Evolutionary conservation across 2,329 filamentous ascomycete species (phyloP).

Genomic region (Triangularia verruculosa): DNA sequence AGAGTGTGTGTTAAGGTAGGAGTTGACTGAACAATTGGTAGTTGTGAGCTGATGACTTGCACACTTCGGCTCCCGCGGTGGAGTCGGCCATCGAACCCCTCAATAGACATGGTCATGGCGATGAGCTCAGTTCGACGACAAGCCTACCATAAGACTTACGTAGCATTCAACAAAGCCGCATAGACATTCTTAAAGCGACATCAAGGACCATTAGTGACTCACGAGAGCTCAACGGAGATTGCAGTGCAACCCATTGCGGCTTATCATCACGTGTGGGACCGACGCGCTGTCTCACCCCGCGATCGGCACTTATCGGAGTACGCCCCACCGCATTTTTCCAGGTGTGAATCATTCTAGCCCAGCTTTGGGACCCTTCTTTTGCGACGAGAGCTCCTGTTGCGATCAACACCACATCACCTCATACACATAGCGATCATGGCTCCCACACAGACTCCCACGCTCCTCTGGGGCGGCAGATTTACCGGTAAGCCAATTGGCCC

Average conservation of each 20-base stretch:
- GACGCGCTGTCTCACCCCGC: not conserved
- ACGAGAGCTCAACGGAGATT: not conserved
- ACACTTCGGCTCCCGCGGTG: no score
- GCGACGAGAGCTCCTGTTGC: not conserved
- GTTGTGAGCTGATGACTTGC: no score
- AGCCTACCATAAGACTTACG: not conserved
- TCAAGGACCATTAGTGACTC: not conserved
- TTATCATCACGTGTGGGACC: slow-evolving; percentile 11
- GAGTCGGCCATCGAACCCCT: not conserved
- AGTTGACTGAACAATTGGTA: no score
- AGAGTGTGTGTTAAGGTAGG: no score
- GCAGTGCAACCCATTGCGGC: not conserved
- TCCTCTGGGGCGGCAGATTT: slow-evolving; percentile 48
- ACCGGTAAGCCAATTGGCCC: slow-evolving; percentile 38
- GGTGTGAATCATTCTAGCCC: slow-evolving; percentile 8
- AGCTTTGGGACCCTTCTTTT: not conserved
- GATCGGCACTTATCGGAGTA: not conserved
- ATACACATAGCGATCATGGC: slow-evolving; percentile 14
- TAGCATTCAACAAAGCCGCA: not conserved
- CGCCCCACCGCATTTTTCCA: not conserved
- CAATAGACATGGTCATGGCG: not conserved
- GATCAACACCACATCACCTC: not conserved
- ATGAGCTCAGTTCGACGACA: not conserved
- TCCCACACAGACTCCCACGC: slow-evolving; percentile 16
- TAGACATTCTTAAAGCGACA: not conserved